phyloP scores from a whole-genome alignment of 306 rosid species.

The Sophora flavescens region DNA sequence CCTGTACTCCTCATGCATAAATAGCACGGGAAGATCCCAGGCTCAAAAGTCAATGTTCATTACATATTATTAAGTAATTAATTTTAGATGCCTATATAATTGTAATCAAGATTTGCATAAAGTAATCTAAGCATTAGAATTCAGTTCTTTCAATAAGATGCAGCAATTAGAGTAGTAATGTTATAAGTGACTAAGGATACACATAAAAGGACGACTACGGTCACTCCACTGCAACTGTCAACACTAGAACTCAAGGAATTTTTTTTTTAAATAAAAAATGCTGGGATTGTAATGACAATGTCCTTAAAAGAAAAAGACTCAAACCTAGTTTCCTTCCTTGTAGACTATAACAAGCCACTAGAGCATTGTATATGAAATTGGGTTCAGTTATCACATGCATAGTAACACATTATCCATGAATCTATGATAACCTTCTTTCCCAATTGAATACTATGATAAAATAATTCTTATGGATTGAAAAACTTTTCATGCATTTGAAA shows the following conservation, averaged over 20 bases:
- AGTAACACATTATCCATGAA: slow-evolving; percentile 7
- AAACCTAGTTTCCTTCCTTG: slow-evolving; percentile 12
- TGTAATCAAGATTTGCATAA: slow-evolving; percentile 4
- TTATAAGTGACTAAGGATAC: not conserved
- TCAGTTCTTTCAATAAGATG: slow-evolving; percentile 5
- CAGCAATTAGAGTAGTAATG: slow-evolving; percentile 23
- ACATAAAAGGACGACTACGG: not conserved
- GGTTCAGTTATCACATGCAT: slow-evolving; percentile 24
- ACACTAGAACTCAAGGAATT: slow-evolving; percentile 12
- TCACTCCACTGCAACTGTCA: not conserved
- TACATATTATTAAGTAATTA: not conserved
- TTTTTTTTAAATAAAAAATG: not conserved
- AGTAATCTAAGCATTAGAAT: slow-evolving; percentile 28
- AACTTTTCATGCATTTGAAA: slow-evolving; percentile 11
- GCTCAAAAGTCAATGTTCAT: not conserved
- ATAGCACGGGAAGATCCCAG: not conserved
- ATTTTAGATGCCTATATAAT: slow-evolving; percentile 13
- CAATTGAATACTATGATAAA: not conserved
- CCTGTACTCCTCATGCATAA: not conserved
- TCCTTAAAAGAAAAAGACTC: slow-evolving; percentile 1
- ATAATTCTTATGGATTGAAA: slow-evolving; percentile 19
- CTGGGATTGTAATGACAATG: not conserved
- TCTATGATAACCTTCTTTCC: not conserved
- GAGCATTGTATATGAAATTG: slow-evolving; percentile 3
- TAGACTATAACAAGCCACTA: slow-evolving; percentile 27